Percentiles rank a stretch among this genome's conserved stretches.
Evolutionary conservation across 768 basidiomycete genomes (phyloP).

Genomic region (Fomitopsis serialis): DNA sequence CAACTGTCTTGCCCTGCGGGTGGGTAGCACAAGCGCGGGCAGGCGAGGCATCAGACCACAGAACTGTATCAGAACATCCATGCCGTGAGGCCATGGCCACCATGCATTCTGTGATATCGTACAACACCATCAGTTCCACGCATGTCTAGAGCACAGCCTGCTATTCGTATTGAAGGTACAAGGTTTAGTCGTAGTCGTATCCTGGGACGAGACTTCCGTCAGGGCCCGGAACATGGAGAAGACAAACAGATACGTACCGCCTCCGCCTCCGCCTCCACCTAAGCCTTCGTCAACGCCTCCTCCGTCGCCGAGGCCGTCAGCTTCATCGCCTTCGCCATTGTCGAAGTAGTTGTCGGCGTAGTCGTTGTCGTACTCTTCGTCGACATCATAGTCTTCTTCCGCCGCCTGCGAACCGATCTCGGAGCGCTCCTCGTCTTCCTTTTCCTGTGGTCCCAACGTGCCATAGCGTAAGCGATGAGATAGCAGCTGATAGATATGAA

Average conservation of each 20-base stretch:
- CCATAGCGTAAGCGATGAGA: not conserved
- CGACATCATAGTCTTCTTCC: constrained; percentile 78
- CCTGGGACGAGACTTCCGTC: constrained; percentile 6
- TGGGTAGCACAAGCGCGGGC: too few relatives aligned
- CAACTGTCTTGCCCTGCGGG: too few relatives aligned
- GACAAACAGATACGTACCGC: constrained; percentile 9
- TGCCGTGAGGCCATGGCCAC: too few relatives aligned
- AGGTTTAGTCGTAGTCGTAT: constrained; percentile 18
- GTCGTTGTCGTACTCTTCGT: constrained; percentile 89
- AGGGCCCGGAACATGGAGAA: not conserved
- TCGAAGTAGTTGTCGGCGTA: constrained; percentile 91
- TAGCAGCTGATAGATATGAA: not conserved
- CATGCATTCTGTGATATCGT: too few relatives aligned
- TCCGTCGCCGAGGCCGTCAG: constrained; percentile 71
- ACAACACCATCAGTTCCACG: too few relatives aligned
- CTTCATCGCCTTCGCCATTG: constrained; percentile 79
- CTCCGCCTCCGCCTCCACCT: constrained; percentile 54
- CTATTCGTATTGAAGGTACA: too few relatives aligned
- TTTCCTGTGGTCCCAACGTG: constrained; percentile 40
- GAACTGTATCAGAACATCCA: too few relatives aligned
- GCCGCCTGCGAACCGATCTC: constrained; percentile 60
- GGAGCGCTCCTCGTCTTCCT: constrained; percentile 66
- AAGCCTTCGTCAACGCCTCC: constrained; percentile 62
- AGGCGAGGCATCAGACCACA: too few relatives aligned
- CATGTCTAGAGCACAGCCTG: too few relatives aligned